Base-by-base conservation (phyloP, 768 basidiomycete genomes). In the Serendipita sp. region DNA sequence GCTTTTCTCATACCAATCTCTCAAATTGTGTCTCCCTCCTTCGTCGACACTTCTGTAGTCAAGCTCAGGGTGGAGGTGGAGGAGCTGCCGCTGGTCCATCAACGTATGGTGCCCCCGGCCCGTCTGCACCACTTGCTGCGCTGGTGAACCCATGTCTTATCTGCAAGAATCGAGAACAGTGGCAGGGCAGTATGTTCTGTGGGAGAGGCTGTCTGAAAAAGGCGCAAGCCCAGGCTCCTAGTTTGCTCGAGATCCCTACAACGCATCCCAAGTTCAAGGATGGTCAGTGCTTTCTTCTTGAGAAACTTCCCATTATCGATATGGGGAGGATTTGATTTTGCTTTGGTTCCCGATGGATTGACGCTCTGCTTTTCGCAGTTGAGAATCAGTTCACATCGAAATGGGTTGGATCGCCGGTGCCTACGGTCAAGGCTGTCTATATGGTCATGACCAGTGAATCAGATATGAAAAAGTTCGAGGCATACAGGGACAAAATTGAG, bases 361-460 rank as follows among this genome's bases (percentile, higher is more conserved):
- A n/a, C n/a, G n/a, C n/a, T n/a, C n/a, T n/a, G n/a, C n/a, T n/a
- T n/a, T n/a, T n/a, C n/a, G 22, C 62, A 85, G 84, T 84, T 31
- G 73, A 77, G 24, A 82, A 82, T 66, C 85, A 86, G 66, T 86
- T 86, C 74, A 83, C 80, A 67, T 66, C 79, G 61, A 83, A 84
- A 22, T 87, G 85, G 85, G 72, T 66, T 44, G 74, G 77, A 22
- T 79, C 78, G 17, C 43, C 71, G 16, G 82, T 83, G 64, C 85
- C 85, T 5, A 72, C 76, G 30, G 84, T 87, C 1, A 74, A 76
- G 61, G 76, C 74, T 61, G 74, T 86, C 58, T 86, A 85, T 74
- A 87, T 86, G 74, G 79, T 86, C 66, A 69, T 84, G 5, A 70
- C 75, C 9, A 73, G 81, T 2, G 73, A 77, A 30, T 71, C 75